Percentiles rank a stretch among this genome's conserved stretches.
Evolutionary conservation across 202 grass and related monocot species (phyloP).

Genomic region (Digitaria exilis): DNA sequence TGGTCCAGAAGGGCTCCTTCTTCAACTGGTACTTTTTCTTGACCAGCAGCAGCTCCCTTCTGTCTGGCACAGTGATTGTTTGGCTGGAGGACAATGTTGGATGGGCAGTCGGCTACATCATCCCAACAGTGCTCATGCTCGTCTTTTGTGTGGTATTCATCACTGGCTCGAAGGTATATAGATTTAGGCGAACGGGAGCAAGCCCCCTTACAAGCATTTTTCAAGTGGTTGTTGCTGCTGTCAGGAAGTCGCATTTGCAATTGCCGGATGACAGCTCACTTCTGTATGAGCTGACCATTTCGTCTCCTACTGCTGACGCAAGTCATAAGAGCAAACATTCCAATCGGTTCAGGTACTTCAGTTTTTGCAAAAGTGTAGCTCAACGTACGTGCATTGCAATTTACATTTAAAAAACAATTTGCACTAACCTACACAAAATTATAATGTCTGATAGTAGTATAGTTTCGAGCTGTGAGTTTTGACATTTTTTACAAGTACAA

Average conservation of each 20-base stretch:
- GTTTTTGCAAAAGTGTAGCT: background rate
- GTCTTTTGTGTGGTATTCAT: slow-evolving; percentile 8
- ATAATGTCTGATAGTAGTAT: no score
- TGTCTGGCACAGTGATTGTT: slow-evolving; percentile 55
- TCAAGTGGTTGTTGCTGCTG: slow-evolving; percentile 38
- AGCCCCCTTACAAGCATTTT: slow-evolving; percentile 31
- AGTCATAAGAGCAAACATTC: background rate
- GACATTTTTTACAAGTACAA: background rate
- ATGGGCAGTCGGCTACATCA: slow-evolving; percentile 44
- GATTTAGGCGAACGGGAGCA: background rate
- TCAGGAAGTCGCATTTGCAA: slow-evolving; percentile 19
- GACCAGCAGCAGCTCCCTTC: slow-evolving; percentile 38
- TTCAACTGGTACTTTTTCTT: slow-evolving; percentile 60
- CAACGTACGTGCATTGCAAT: background rate
- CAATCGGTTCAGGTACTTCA: background rate
- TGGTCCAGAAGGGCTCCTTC: slow-evolving; percentile 47
- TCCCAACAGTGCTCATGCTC: slow-evolving; percentile 34
- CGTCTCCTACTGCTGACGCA: background rate
- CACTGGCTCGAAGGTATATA: slow-evolving; percentile 29
- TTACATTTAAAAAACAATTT: background rate
- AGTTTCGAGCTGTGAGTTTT: background rate
- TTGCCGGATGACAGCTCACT: slow-evolving; percentile 30
- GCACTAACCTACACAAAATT: no score
- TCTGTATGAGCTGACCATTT: slow-evolving; percentile 21
- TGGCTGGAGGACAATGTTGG: slow-evolving; percentile 64